Evolutionary conservation across 2,329 filamentous ascomycete species (phyloP).

Genomic region (Aspergillus proliferans): DNA sequence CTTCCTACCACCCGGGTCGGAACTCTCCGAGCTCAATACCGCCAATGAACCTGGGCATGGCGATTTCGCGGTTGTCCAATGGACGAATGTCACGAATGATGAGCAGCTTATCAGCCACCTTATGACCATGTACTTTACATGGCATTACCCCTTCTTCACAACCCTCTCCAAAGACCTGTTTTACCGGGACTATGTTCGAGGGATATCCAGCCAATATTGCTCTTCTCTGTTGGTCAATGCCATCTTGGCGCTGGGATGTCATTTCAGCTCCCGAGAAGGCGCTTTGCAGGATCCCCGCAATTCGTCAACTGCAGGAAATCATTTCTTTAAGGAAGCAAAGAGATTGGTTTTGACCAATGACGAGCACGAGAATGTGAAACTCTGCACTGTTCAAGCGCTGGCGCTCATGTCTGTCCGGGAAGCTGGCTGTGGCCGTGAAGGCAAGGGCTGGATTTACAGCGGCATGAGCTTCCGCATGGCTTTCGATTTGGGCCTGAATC

Average conservation of each 20-base stretch:
- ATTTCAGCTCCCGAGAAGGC: slow-evolving; percentile 74
- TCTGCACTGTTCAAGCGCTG: slow-evolving; percentile 88
- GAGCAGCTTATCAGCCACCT: slow-evolving; percentile 74
- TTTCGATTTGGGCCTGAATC: slow-evolving; percentile 83
- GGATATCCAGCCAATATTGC: slow-evolving; percentile 68
- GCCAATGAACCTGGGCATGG: slow-evolving; percentile 43
- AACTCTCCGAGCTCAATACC: slow-evolving; percentile 36
- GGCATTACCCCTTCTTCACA: slow-evolving; percentile 96
- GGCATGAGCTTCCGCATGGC: slow-evolving; percentile 99
- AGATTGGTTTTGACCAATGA: slow-evolving; percentile 83
- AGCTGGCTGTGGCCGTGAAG: slow-evolving; percentile 87
- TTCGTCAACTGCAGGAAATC: slow-evolving; percentile 81
- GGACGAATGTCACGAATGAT: slow-evolving; percentile 81
- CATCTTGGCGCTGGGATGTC: slow-evolving; percentile 86
- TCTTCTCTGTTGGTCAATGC: slow-evolving; percentile 86
- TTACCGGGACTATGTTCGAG: slow-evolving; percentile 73
- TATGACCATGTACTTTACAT: slow-evolving; percentile 95
- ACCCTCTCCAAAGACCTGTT: slow-evolving; percentile 82
- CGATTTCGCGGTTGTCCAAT: slow-evolving; percentile 68
- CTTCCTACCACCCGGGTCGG: slow-evolving; percentile 57
- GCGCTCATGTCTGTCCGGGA: slow-evolving; percentile 95
- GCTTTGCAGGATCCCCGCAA: slow-evolving; percentile 67
- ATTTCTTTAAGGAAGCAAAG: slow-evolving; percentile 94
- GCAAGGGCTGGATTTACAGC: slow-evolving; percentile 96
- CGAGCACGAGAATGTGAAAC: slow-evolving; percentile 79